Percentiles rank a stretch among this genome's conserved stretches.
phyloP scores from a whole-genome alignment of 805 yeast species.

The Nakazawaea ernobii region DNA sequence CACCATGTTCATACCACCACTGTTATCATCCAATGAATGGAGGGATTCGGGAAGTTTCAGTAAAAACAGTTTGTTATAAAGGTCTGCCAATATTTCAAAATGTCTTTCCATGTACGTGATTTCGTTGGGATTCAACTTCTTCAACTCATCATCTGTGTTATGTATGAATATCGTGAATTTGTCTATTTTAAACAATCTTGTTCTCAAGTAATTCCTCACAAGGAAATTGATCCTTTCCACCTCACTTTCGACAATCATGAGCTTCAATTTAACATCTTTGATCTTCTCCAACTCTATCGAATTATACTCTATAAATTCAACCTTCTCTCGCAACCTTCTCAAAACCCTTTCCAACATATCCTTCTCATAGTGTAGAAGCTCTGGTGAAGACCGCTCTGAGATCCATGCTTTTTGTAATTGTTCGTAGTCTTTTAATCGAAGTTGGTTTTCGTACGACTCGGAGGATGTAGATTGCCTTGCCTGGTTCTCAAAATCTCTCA shows the following conservation, averaged over 20 bases:
- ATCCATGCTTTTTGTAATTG: conserved; percentile 64
- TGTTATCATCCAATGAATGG: conserved; percentile 70
- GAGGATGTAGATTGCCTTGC: conserved; percentile 19
- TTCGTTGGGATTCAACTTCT: conserved; percentile 55
- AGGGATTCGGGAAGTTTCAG: conserved; percentile 60
- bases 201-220: conserved; percentile 73
- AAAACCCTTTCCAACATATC: conserved; percentile 53
- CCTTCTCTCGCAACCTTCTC: conserved; percentile 56
- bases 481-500: conserved; percentile 53
- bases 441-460: conserved; percentile 12
- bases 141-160: conserved; percentile 29
- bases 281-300: conserved; percentile 70
- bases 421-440: conserved; percentile 32
- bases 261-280: conserved; percentile 65
- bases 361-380: conserved; percentile 69
- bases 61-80: conserved; percentile 65
- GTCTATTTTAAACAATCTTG: conserved; percentile 74
- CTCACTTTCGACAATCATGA: conserved; percentile 87
- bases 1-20: conserved; percentile 68
- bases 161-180: conserved; percentile 56
- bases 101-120: conserved; percentile 63
- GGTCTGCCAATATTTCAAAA: conserved; percentile 52
- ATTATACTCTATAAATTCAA: conserved; percentile 71
- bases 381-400: conserved; percentile 83
- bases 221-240: conserved; percentile 81